These are phyloP conservation scores for Tuber borchii DNA, from an alignment of 495 filamentous ascomycete species.

Conservation along the genomic window DNA sequence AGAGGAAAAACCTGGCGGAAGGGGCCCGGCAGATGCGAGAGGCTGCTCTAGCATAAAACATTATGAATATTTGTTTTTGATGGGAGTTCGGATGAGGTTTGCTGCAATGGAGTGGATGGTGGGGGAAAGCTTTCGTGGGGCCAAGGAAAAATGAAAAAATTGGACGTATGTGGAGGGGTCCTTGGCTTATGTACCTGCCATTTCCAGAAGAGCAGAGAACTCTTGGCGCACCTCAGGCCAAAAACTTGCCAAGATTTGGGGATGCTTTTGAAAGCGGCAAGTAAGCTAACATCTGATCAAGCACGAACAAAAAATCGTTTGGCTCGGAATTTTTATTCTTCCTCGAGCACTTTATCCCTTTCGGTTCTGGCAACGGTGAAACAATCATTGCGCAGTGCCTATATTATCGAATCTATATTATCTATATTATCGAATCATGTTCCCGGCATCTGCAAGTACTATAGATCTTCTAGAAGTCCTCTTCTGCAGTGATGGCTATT, in stretches of 20 bases:
- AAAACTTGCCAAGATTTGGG: no score
- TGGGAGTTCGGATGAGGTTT: neutral
- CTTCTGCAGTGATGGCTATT: neutral
- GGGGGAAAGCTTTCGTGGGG: neutral
- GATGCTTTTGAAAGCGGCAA: neutral
- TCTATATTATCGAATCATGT: neutral
- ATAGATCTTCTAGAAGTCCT: slow-evolving; percentile 1
- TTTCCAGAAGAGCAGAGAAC: no score
- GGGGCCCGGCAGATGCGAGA: slow-evolving; percentile 23
- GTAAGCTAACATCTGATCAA: neutral
- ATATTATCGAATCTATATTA: neutral
- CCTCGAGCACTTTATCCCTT: neutral
- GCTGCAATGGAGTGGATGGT: neutral
- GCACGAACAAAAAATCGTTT: neutral
- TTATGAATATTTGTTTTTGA: slow-evolving; percentile 9
- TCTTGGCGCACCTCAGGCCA: no score
- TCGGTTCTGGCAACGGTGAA: neutral
- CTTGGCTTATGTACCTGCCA: neutral
- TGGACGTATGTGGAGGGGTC: neutral
- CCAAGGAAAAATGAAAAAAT: neutral
- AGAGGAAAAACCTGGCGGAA: slow-evolving; percentile 5
- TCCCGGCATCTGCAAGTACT: neutral
- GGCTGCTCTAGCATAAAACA: slow-evolving; percentile 33
- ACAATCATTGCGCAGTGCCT: neutral
- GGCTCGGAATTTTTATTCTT: neutral